Conservation (phyloP, 805 yeast species). For the Saccharomyces eubayanus region DNA sequence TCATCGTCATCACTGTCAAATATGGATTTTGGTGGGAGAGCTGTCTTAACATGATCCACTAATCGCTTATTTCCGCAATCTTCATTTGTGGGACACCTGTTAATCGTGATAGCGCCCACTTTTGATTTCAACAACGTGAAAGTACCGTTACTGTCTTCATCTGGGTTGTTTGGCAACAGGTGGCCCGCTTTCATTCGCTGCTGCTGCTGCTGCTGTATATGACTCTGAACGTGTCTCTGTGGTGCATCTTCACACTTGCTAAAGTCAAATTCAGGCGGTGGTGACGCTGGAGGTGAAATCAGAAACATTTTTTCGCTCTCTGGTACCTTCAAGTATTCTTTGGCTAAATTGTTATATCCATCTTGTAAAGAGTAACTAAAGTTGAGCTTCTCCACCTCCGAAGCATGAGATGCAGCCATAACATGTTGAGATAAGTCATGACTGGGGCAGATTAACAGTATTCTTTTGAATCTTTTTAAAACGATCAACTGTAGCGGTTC, state of each 20-base stretch:
- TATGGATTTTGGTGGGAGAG: conserved; percentile 33
- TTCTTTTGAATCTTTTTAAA: conserved; percentile 17
- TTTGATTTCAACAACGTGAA: conserved; percentile 12
- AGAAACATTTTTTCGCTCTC: conserved; percentile 29
- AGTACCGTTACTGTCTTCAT: conserved; percentile 2
- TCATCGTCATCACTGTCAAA: conserved; percentile 29
- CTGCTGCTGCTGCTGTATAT: background rate
- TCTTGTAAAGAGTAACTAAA: conserved; percentile 15
- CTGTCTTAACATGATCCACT: conserved; percentile 23
- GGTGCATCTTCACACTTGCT: conserved; percentile 34
- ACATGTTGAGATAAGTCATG: conserved; percentile 6
- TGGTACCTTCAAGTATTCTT: conserved; percentile 29
- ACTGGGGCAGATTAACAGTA: conserved; percentile 18
- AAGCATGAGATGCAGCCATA: background rate
- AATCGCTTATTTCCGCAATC: background rate
- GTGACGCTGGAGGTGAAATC: conserved; percentile 37
- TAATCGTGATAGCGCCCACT: conserved; percentile 18
- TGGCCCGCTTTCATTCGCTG: conserved; percentile 3
- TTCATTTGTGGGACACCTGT: conserved; percentile 10
- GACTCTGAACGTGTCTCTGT: conserved; percentile 3
- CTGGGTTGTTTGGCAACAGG: conserved; percentile 1
- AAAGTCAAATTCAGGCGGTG: conserved; percentile 36
- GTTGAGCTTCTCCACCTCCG: background rate
- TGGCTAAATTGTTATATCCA: conserved; percentile 2
- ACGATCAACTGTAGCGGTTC: conserved; percentile 21